Conservation (phyloP, 2,329 filamentous ascomycete species). For the Annulohypoxylon truncatum region DNA sequence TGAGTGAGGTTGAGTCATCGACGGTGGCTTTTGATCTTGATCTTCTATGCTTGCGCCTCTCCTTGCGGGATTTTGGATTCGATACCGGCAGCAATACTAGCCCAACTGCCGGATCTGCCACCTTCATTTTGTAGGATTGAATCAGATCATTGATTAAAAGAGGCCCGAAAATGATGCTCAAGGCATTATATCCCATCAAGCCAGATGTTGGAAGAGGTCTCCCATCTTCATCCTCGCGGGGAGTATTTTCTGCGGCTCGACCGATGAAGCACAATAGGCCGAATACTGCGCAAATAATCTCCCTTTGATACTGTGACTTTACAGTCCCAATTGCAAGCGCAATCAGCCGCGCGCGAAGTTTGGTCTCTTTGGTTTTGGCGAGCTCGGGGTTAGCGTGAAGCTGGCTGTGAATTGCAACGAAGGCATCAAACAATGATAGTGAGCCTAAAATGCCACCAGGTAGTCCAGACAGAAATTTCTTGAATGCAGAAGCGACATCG, state of each 20-base stretch:
- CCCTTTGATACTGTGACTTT: slow-evolving; percentile 69
- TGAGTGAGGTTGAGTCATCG: slow-evolving; percentile 39
- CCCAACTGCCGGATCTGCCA: slow-evolving; percentile 57
- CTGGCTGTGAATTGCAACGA: slow-evolving; percentile 70
- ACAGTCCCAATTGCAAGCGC: slow-evolving; percentile 71
- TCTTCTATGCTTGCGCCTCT: slow-evolving; percentile 53
- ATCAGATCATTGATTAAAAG: slow-evolving; percentile 70
- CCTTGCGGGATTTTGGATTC: slow-evolving; percentile 58
- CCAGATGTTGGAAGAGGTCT: slow-evolving; percentile 66
- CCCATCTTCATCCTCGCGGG: slow-evolving; percentile 63
- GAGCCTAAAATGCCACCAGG: slow-evolving; percentile 76
- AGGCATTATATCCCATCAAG: slow-evolving; percentile 71
- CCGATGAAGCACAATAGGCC: slow-evolving; percentile 72
- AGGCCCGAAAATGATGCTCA: slow-evolving; percentile 74
- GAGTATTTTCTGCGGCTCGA: slow-evolving; percentile 64
- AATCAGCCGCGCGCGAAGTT: slow-evolving; percentile 72
- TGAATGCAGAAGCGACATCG: slow-evolving; percentile 76
- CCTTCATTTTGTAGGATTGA: slow-evolving; percentile 61
- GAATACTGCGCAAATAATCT: slow-evolving; percentile 75
- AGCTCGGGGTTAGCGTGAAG: slow-evolving; percentile 64
- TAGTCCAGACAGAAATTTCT: slow-evolving; percentile 70
- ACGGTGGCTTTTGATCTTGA: slow-evolving; percentile 41
- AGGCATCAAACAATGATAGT: slow-evolving; percentile 68
- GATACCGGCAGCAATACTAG: slow-evolving; percentile 57
- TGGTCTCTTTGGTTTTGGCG: slow-evolving; percentile 64